Conservation (phyloP, 1,284 basidiomycete species). For the Ganoderma lingzhi region DNA sequence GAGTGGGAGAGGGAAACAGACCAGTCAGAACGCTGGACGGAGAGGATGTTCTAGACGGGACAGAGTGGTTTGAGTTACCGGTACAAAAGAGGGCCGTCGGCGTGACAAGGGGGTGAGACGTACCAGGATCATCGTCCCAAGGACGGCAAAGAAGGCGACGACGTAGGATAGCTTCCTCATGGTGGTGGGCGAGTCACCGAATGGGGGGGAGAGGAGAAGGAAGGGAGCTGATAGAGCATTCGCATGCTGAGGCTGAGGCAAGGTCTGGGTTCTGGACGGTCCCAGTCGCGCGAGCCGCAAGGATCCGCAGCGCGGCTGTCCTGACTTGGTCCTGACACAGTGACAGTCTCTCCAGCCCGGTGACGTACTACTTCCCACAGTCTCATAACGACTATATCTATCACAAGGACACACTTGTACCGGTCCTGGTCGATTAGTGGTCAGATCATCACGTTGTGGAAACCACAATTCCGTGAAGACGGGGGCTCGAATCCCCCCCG, state of each 20-base stretch:
- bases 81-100: constrained; percentile 4
- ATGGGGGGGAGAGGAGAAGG: background rate
- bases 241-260: constrained; percentile 1
- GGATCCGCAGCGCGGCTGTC: background rate
- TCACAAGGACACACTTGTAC: rapidly evolving
- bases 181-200: background rate
- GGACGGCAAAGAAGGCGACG: constrained; percentile 62
- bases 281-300: constrained; percentile 11
- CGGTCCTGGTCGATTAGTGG: constrained; percentile 40
- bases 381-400: background rate
- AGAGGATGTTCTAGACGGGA: constrained; percentile 61
- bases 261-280: constrained; percentile 9
- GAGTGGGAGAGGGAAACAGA: constrained; percentile 41
- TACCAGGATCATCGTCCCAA: constrained; percentile 60
- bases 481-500: constrained; percentile 39
- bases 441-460: constrained; percentile 40
- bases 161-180: constrained; percentile 76
- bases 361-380: background rate
- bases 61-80: constrained; percentile 1
- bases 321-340: background rate
- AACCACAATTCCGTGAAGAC: constrained; percentile 34
- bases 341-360: constrained; percentile 10
- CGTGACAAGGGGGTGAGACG: constrained; percentile 35
- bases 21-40: constrained; percentile 70
- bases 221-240: constrained; percentile 7